A percentile compares a stretch with the other conserved stretches of the same genome.
These are phyloP conservation scores for Ustilago shanxiensis DNA, from an alignment of 1,284 basidiomycete genomes.

Conservation along the genomic window DNA sequence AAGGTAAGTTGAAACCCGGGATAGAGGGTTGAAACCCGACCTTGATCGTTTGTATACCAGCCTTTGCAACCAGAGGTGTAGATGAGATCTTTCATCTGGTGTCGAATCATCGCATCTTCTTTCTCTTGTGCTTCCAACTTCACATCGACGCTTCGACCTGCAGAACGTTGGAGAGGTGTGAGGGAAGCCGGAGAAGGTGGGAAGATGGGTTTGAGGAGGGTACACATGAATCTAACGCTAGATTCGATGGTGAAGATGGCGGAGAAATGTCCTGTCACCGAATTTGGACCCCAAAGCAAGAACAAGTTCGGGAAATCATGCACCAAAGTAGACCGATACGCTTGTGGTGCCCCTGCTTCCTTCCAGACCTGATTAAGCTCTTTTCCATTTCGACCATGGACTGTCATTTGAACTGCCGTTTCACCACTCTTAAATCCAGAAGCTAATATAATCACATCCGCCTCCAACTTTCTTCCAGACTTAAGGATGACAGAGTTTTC, in stretches of 20 bases:
- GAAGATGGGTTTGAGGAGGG: conserved; percentile 32
- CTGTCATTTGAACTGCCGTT: conserved; percentile 33
- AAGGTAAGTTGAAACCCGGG: conserved; percentile 38
- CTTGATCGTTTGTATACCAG: conserved; percentile 44
- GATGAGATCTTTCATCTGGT: conserved; percentile 43
- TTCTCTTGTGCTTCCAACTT: conserved; percentile 37
- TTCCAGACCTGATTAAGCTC: conserved; percentile 44
- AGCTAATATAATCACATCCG: conserved; percentile 50
- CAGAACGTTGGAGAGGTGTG: conserved; percentile 11
- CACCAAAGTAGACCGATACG: conserved; percentile 49
- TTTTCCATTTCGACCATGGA: conserved; percentile 36
- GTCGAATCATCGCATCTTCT: conserved; percentile 33
- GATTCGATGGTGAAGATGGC: conserved; percentile 43
- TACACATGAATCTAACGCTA: conserved; percentile 30
- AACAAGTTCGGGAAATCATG: conserved; percentile 58
- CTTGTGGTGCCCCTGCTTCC: conserved; percentile 36
- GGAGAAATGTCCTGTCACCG: conserved; percentile 51
- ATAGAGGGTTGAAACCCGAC: conserved; percentile 33
- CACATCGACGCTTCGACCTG: conserved; percentile 31
- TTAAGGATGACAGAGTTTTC: conserved; percentile 35
- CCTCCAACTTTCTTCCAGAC: conserved; percentile 36
- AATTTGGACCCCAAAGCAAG: conserved; percentile 51
- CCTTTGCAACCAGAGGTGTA: conserved; percentile 45
- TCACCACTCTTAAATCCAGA: conserved; percentile 51
- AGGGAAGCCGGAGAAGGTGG: not conserved